Evolutionary conservation across 257 asterid genomes (phyloP), one percentile per base, ranked within the genome.

Genomic region (Lithospermum erythrorhizon): DNA sequence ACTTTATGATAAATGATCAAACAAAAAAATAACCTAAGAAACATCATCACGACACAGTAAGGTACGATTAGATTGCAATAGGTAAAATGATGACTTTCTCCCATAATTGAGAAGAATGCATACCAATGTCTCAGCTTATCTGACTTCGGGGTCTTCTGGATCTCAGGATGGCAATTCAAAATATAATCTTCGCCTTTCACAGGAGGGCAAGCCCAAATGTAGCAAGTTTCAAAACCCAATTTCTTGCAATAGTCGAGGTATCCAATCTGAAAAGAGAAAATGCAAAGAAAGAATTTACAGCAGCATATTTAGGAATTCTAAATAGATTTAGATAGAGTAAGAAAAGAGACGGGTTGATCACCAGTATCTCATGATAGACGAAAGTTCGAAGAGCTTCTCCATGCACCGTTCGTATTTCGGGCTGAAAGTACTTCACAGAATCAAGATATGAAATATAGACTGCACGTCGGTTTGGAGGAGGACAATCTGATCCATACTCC

Each of bases 171-270:
- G 70, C 87, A 83, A 68, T 79, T 72, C 68, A 88, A 72, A 63
- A 88, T 85, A 73, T 85, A 88, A 76, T 88, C 94, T 32, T 85
- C 90, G 53, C 83, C 87, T 75, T 67, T 82, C 49, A 51, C 22
- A 64, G 96, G 93, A 61, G 96, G 94, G 77, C 90, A 88, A 57
- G 93, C 86, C 95, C 95, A 88, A 72, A 88, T 73, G 47, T 85
- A 82, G 79, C 94, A 79, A 63, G 81, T 78, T 45, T 73, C 66
- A 63, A 81, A 88, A 65, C 96, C 96, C 53, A 62, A 78, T 61
- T 51, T 74, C 80, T 85, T 83, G 86, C 95, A 88, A 76, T 85
- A 83, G 61, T 82, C 90, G 53, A 85, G 89, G 78, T 88, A 88
- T 58, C 94, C 93, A 60, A 85, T 81, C 96, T 87, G 79, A 70